Percentiles rank a stretch among this genome's conserved stretches.
Conservation (phyloP, 495 filamentous ascomycete genomes). For the Thermothielavioides terrestris region DNA sequence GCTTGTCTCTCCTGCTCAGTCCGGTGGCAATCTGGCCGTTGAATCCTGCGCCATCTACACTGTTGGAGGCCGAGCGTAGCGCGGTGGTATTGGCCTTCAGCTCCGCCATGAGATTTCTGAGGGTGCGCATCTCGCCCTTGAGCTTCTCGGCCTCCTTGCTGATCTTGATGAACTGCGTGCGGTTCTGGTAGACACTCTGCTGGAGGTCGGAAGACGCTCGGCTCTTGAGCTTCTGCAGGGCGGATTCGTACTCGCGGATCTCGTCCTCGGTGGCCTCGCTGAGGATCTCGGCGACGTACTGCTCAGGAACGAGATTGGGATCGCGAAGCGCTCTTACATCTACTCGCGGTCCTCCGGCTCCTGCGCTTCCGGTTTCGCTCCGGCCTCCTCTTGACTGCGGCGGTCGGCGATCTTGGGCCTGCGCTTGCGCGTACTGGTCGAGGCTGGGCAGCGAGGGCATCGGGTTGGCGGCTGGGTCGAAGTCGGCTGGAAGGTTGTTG, state of each 20-base stretch:
- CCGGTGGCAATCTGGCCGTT: conserved; percentile 38
- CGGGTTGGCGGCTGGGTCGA: conserved; percentile 54
- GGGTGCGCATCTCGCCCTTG: conserved; percentile 88
- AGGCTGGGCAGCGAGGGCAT: conserved; percentile 54
- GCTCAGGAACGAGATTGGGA: conserved; percentile 63
- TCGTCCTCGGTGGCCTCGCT: conserved; percentile 91
- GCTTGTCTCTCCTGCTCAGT: conserved; percentile 57
- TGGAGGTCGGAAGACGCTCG: conserved; percentile 84
- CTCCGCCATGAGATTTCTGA: conserved; percentile 82
- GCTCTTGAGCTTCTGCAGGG: conserved; percentile 68
- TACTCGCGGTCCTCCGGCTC: conserved; percentile 35
- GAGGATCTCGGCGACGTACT: conserved; percentile 73
- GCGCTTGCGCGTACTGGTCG: conserved; percentile 46
- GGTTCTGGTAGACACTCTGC: conserved; percentile 94
- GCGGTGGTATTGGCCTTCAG: conserved; percentile 65
- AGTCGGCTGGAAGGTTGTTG: conserved; percentile 61
- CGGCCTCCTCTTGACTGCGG: conserved; percentile 40
- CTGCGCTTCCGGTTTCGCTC: conserved; percentile 25
- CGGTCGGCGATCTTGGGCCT: conserved; percentile 36
- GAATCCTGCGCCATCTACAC: conserved; percentile 14
- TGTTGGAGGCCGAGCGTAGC: conserved; percentile 58
- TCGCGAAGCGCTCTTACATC: conserved; percentile 71
- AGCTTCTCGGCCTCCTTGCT: conserved; percentile 98
- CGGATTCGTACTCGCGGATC: conserved; percentile 72
- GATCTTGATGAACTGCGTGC: conserved; percentile 97